A percentile compares a stretch with the other conserved stretches of the same genome.
These are phyloP conservation scores for Rhizophora mangle DNA, from an alignment of 345 rosid species.

Conservation along the genomic window DNA sequence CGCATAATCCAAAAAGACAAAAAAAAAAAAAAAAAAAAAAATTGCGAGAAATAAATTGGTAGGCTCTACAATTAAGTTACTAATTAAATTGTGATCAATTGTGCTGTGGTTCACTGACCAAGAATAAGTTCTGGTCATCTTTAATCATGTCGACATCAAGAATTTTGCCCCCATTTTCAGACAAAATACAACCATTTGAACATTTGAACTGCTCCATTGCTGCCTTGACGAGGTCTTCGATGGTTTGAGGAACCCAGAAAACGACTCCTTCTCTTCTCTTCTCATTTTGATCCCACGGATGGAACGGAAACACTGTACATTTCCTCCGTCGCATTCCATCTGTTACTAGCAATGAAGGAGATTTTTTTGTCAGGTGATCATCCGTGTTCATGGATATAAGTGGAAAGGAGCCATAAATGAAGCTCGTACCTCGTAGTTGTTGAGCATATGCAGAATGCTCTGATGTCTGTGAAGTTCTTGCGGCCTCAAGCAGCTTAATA, in stretches of 20 bases:
- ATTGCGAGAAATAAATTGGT: no score
- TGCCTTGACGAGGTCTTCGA: constrained; percentile 49
- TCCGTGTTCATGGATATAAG: no score
- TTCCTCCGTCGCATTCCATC: constrained; percentile 33
- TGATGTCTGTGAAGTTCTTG: constrained; percentile 45
- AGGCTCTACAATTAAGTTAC: no score
- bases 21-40: no score
- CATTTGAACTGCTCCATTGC: constrained; percentile 42
- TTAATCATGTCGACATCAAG: constrained; percentile 54
- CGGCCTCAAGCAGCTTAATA: constrained; percentile 57
- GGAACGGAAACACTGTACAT: constrained; percentile 62
- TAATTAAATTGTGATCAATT: background rate
- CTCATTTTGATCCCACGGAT: constrained; percentile 47
- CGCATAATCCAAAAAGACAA: no score
- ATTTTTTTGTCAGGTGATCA: background rate
- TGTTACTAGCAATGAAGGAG: constrained; percentile 5
- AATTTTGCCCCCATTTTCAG: constrained; percentile 59
- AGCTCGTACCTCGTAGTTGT: constrained; percentile 26
- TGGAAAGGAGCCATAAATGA: background rate
- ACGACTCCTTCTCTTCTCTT: constrained; percentile 52
- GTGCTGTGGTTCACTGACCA: constrained; percentile 22
- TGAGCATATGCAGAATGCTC: constrained; percentile 27
- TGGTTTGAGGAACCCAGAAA: constrained; percentile 63
- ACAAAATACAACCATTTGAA: constrained; percentile 32
- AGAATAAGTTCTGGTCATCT: constrained; percentile 58